Base-by-base conservation (phyloP, 371 early-diverging fungal species). In the Thermomucor indicae-seudaticae region DNA sequence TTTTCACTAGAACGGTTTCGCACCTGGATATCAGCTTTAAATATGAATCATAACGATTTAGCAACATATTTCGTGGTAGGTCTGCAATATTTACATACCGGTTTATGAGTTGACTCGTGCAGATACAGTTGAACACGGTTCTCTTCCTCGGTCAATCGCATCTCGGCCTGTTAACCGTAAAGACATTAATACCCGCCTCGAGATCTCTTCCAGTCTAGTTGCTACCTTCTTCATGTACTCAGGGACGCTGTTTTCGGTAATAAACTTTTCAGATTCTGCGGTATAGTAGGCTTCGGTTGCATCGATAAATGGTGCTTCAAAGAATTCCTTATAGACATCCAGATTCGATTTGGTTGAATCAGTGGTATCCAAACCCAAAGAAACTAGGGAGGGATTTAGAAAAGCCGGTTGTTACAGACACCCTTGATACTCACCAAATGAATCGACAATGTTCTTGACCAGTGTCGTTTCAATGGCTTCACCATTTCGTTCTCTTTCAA, bases 221-320 rank as follows among this genome's bases (percentile, higher is more conserved):
- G 45, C 20, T 46, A 78, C 81, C 81, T 92, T 90, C 58, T 90
- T 88, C 92, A 97, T 91, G 66, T 97, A 97, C 40, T 95, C 95
- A 22, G 90, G 82, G 29, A 95, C 81, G 43, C 88, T 81, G 67
- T 93, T 90, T 51, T 91, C 89, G 41, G 84, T 79, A 44, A 95
- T 78, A 60, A 93, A 94, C 20, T 79, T 80, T 60, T 91, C 89
- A 34, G 88, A 84, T 64, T 93, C 95, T 48, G 83, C 80, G 56
- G 80, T 81, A 67, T 97, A 97, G 77, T 90, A 95, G 6, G 74
- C 71, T 52, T 86, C 87, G 1, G 93, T 91, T 17, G 86, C 85
- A 23, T 69, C 75, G 29, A 92, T 72, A 61, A 93, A 95, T 10
- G 87, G 87, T 39, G 61, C 63, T 68, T 95, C 88, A 55, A 95